These are phyloP conservation scores for Serendipita sp. DNA, from an alignment of 1,284 basidiomycete species.

Conservation along the genomic window DNA sequence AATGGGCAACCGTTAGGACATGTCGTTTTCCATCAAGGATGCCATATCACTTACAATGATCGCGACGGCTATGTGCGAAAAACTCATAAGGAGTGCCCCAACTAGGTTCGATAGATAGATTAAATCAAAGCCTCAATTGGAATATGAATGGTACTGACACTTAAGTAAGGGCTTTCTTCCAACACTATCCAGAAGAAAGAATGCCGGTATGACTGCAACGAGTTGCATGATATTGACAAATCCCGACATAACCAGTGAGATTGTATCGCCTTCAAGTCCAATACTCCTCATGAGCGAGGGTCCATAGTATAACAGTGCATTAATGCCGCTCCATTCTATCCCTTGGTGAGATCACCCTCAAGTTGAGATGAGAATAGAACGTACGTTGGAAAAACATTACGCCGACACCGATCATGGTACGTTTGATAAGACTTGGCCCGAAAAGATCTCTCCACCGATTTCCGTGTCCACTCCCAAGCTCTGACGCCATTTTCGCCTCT, in stretches of 20 bases:
- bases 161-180: slow-evolving; percentile 55
- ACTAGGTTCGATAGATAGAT: slow-evolving; percentile 20
- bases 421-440: slow-evolving; percentile 32
- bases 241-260: slow-evolving; percentile 52
- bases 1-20: not conserved
- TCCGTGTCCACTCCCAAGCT: slow-evolving; percentile 25
- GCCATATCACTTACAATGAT: slow-evolving; percentile 32
- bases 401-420: slow-evolving; percentile 52
- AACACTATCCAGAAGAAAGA: slow-evolving; percentile 54
- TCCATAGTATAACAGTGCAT: slow-evolving; percentile 68
- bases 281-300: slow-evolving; percentile 53
- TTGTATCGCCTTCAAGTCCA: slow-evolving; percentile 39
- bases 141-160: slow-evolving; percentile 22
- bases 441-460: slow-evolving; percentile 43
- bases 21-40: not conserved
- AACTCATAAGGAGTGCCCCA: slow-evolving; percentile 58
- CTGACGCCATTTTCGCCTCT: slow-evolving; percentile 28
- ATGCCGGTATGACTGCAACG: slow-evolving; percentile 58
- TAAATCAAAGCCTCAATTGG: not conserved
- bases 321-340: slow-evolving; percentile 71
- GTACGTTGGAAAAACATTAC: slow-evolving; percentile 71
- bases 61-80: slow-evolving; percentile 59
- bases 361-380: slow-evolving; percentile 17
- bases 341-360: not conserved
- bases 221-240: slow-evolving; percentile 71